Conservation (phyloP, 2,329 filamentous ascomycete species). For the Fusarium avenaceum region DNA sequence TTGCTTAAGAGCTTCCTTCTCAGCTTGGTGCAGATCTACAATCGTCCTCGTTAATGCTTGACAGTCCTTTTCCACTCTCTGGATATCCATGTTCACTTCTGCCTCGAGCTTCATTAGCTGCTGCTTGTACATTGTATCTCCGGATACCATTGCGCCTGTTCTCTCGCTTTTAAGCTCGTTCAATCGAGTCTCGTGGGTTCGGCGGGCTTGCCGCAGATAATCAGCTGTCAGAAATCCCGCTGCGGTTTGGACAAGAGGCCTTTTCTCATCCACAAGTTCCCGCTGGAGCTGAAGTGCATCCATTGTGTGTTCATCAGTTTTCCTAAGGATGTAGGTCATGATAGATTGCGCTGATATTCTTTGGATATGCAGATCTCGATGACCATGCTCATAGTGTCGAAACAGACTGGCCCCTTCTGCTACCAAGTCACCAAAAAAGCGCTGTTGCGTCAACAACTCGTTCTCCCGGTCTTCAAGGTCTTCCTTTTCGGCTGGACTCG, state of each 20-base stretch:
- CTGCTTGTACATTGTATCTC: neutral
- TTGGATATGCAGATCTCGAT: neutral
- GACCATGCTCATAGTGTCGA: constrained; percentile 6
- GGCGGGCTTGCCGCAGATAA: neutral
- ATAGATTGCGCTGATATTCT: constrained; percentile 4
- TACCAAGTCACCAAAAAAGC: constrained; percentile 10
- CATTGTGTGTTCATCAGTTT: neutral
- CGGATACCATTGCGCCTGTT: fast-evolving
- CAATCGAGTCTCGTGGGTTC: neutral
- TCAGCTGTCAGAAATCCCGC: constrained; percentile 2
- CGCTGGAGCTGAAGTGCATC: constrained; percentile 9
- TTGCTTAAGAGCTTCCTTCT: neutral
- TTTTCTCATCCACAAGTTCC: constrained; percentile 13
- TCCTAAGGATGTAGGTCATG: neutral
- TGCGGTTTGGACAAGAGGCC: neutral
- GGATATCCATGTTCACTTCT: neutral
- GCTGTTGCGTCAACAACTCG: neutral
- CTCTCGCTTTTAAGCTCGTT: neutral
- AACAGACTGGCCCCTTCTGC: constrained; percentile 8
- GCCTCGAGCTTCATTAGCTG: neutral
- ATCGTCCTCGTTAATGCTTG: neutral
- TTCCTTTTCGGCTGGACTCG: neutral
- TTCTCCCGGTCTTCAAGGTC: constrained; percentile 3
- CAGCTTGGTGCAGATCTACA: neutral
- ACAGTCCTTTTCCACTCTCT: neutral